Base-by-base conservation (phyloP, 306 rosid genomes). In the Fragaria iinumae region DNA sequence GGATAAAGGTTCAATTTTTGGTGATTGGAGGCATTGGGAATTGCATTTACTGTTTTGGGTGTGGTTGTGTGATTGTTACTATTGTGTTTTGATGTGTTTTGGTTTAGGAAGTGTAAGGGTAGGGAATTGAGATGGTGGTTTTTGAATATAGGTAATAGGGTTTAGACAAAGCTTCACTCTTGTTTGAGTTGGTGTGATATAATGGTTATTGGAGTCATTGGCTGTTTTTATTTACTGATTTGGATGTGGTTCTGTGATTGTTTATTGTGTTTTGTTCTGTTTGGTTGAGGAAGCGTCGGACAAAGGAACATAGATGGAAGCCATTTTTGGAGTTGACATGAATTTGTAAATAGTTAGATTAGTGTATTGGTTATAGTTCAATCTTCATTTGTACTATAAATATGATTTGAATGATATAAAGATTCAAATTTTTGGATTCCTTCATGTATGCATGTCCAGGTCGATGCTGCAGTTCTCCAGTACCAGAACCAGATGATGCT, bases 401-500 rank as follows among this genome's bases (percentile, higher is more conserved):
- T 44, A 16, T 23, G n/a, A 53, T 60, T 60, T 62, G 32, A 18
- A 67, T 43, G 6, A 32, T 13, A 23, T 39, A 25, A 18, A 45
- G 59, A 8, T 57, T 76, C 25, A 32, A 44, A 4, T 18, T 32
- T 49, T 38, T 64, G 41, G 62, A 56, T 83, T 81, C 62, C 21
- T 80, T 39, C 34, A 25, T 18, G 69, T 62, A 29, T 32, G 70
- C 14, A 12, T 7, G 77, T 75, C 74, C 91, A 92, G 99, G 93
- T 87, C 69, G 96, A 95, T 80, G 93, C 95, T 23, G 80, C 86
- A 39, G 88, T 83, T 59, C 92, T 95, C 49, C 96, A 95, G 66
- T 81, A 80, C 77, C 93, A 95, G 80, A 95, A 95, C 76, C 97
- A 95, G 85, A 88, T 84, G 75, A 96, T 95, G 71, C 92, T 84